Evolutionary conservation across 371 early-diverging fungal species (phyloP).

Genomic region (Scutellospora calospora): DNA sequence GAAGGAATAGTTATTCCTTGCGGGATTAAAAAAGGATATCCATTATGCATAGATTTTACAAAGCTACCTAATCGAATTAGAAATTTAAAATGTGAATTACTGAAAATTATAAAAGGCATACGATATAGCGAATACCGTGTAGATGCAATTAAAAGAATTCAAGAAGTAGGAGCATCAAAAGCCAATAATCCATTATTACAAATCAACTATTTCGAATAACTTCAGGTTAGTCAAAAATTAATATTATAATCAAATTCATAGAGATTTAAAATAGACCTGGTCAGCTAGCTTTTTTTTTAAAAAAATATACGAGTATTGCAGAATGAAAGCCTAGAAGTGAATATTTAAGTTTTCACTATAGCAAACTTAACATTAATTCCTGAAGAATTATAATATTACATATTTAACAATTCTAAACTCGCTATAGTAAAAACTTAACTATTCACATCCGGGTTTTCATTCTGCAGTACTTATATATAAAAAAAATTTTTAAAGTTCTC

Average conservation of each 20-base stretch:
- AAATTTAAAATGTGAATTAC: neutral
- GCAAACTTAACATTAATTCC: too few species aligned
- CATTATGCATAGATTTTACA: neutral
- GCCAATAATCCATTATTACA: neutral
- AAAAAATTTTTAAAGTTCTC: too few species aligned
- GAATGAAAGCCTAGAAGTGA: too few species aligned
- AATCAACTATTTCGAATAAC: neutral
- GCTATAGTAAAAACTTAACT: too few species aligned
- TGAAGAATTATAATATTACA: too few species aligned
- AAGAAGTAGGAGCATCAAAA: neutral
- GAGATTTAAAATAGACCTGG: too few species aligned
- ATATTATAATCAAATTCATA: neutral
- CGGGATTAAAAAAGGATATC: neutral
- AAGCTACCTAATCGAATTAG: constrained; percentile 3
- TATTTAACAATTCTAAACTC: too few species aligned
- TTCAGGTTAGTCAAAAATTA: neutral
- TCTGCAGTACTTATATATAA: too few species aligned
- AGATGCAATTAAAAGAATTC: neutral
- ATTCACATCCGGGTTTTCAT: too few species aligned
- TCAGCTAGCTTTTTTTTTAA: too few species aligned
- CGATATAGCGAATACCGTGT: neutral
- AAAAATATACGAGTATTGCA: too few species aligned
- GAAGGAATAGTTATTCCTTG: neutral
- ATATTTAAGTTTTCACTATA: too few species aligned
- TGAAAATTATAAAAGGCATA: constrained; percentile 8